phyloP scores from a whole-genome alignment of 179 eudicot genomes.

The Nepenthes alata region DNA sequence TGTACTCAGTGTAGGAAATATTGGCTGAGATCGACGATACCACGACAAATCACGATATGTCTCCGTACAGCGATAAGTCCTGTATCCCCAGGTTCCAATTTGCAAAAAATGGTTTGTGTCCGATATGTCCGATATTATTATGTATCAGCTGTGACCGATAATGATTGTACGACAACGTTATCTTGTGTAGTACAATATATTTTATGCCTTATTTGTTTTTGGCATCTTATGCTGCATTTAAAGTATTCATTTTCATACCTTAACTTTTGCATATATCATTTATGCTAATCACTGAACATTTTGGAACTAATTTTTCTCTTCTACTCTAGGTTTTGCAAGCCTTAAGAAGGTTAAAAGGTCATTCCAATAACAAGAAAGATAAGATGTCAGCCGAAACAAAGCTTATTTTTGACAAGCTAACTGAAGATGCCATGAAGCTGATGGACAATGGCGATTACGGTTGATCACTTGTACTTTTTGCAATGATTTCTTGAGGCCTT shows the following conservation, averaged over 20 bases:
- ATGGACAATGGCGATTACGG: conserved; percentile 94
- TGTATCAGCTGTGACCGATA: too few relatives aligned
- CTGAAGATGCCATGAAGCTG: conserved; percentile 94
- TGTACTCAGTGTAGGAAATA: too few relatives aligned
- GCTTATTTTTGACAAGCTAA: conserved; percentile 75
- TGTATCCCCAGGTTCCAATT: too few relatives aligned
- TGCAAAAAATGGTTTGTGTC: too few relatives aligned
- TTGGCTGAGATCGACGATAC: too few relatives aligned
- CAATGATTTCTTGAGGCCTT: neutral
- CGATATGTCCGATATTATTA: too few relatives aligned
- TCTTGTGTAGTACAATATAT: too few relatives aligned
- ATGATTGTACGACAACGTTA: too few relatives aligned
- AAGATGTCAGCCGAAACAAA: conserved; percentile 83
- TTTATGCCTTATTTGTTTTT: neutral
- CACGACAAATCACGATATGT: too few relatives aligned
- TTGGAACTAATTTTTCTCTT: neutral
- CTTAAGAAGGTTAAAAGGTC: conserved; percentile 79
- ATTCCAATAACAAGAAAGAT: conserved; percentile 58
- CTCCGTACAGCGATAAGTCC: too few relatives aligned
- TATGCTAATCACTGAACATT: neutral
- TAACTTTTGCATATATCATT: neutral
- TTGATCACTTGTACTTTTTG: conserved; percentile 22
- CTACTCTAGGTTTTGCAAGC: conserved; percentile 62
- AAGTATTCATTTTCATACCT: neutral
- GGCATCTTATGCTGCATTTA: neutral